Percentiles rank a stretch among this genome's conserved stretches.
These are phyloP conservation scores for Cotoneaster glaucophyllus DNA, from an alignment of 306 rosid genomes.

Conservation along the genomic window DNA sequence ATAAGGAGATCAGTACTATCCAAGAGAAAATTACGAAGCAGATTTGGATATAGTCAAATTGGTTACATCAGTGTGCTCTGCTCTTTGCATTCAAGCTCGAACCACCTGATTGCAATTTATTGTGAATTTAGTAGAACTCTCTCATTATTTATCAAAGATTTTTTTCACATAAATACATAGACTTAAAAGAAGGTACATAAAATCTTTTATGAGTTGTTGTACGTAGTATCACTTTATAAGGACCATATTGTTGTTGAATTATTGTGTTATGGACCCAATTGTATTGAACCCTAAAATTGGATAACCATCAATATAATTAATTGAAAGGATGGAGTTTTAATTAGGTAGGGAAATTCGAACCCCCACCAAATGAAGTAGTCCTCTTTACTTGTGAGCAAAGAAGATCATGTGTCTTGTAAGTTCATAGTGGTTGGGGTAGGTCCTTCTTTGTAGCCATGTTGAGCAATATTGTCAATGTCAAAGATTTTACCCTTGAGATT, in stretches of 20 bases:
- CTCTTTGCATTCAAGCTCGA: too few relatives aligned
- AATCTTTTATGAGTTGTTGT: neutral
- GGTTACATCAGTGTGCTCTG: too few relatives aligned
- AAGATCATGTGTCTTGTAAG: constrained; percentile 13
- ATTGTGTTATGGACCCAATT: neutral
- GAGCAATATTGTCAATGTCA: neutral
- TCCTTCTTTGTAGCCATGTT: neutral
- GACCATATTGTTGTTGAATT: neutral
- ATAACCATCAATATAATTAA: neutral
- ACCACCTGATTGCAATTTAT: neutral
- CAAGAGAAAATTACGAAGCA: too few relatives aligned
- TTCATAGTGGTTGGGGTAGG: constrained; percentile 11
- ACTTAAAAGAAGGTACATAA: neutral
- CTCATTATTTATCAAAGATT: too few relatives aligned
- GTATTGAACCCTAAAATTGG: neutral
- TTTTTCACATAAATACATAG: neutral
- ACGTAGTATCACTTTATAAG: neutral
- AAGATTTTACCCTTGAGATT: constrained; percentile 7
- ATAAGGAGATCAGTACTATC: too few relatives aligned
- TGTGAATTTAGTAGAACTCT: neutral
- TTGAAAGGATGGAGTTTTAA: neutral
- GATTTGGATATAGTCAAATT: too few relatives aligned
- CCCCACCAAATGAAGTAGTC: neutral
- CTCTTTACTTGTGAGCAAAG: constrained; percentile 10
- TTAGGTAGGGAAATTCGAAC: neutral